Conservation (phyloP, 2,329 filamentous ascomycete genomes). For the Cadophora gregata region DNA sequence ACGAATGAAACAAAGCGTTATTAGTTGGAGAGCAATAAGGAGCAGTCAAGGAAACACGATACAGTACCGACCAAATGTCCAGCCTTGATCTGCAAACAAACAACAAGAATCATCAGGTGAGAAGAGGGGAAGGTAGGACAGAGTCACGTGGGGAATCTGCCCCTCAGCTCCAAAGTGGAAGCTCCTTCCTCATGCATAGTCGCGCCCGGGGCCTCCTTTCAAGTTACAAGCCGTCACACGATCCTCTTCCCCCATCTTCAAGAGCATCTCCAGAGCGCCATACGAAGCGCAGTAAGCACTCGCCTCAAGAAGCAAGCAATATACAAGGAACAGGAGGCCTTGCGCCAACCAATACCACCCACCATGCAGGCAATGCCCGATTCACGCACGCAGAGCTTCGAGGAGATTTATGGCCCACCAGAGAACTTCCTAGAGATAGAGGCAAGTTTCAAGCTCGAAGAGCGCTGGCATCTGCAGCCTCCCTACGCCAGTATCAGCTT, state of each 20-base stretch:
- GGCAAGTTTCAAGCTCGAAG: conserved; percentile 55
- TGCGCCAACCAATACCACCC: conserved; percentile 31
- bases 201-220: neutral
- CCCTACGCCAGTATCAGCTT: conserved; percentile 3
- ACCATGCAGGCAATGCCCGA: conserved; percentile 70
- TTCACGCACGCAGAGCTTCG: conserved; percentile 90
- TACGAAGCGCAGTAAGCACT: neutral
- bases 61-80: neutral
- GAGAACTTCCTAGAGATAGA: conserved; percentile 99
- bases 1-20: neutral
- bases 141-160: conserved; percentile 7
- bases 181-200: conserved; percentile 15
- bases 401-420: conserved; percentile 97
- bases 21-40: neutral
- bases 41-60: neutral
- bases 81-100: conserved; percentile 5
- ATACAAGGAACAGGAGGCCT: conserved; percentile 19
- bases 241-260: neutral
- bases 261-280: neutral
- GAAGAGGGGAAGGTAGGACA: conserved; percentile 12
- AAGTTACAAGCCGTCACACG: conserved; percentile 9
- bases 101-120: neutral
- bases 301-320: conserved; percentile 13
- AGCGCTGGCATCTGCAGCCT: conserved; percentile 10
- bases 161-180: conserved; percentile 5